These are phyloP conservation scores for Yarrowia deformans DNA, from an alignment of 805 yeast genomes.

Conservation along the genomic window DNA sequence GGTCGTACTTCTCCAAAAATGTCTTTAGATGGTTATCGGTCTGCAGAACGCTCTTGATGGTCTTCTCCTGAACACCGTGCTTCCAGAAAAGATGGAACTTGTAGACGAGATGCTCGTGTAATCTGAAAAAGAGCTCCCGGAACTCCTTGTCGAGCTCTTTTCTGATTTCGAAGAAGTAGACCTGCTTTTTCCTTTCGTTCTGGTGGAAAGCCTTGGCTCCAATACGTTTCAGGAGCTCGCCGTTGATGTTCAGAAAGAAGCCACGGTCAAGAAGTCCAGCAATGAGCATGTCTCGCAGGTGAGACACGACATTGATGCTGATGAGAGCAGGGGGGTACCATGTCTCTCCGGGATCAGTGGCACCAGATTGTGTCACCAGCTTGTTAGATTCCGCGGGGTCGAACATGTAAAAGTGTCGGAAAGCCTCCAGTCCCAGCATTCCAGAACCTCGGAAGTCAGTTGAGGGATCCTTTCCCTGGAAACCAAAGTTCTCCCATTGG, in stretches of 20 bases:
- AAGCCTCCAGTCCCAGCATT: conserved; percentile 26
- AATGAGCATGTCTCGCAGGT: conserved; percentile 30
- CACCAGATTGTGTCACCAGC: conserved; percentile 18
- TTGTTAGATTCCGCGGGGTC: conserved; percentile 32
- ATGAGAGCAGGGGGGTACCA: conserved; percentile 49
- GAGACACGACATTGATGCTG: conserved; percentile 44
- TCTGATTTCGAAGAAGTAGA: conserved; percentile 3
- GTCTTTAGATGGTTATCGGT: conserved; percentile 29
- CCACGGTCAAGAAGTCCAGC: conserved; percentile 26
- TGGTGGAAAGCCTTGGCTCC: conserved; percentile 1
- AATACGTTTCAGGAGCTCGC: conserved; percentile 2
- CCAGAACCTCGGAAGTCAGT: conserved; percentile 49
- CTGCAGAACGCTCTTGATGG: conserved; percentile 41
- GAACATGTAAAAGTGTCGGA: conserved; percentile 33
- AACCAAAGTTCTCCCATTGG: conserved; percentile 50
- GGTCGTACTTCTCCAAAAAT: conserved; percentile 16
- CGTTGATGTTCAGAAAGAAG: conserved; percentile 19
- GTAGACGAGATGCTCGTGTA: conserved; percentile 42
- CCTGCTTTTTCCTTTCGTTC: conserved; percentile 14
- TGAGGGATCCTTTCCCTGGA: conserved; percentile 50
- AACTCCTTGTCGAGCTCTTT: conserved; percentile 1
- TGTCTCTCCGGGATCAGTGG: conserved; percentile 22
- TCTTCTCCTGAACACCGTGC: conserved; percentile 39
- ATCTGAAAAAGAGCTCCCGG: conserved; percentile 18
- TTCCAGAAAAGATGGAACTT: conserved; percentile 46